These are phyloP conservation scores for Mortierella sp. DNA, from an alignment of 371 early-diverging fungal species.

Conservation along the genomic window DNA sequence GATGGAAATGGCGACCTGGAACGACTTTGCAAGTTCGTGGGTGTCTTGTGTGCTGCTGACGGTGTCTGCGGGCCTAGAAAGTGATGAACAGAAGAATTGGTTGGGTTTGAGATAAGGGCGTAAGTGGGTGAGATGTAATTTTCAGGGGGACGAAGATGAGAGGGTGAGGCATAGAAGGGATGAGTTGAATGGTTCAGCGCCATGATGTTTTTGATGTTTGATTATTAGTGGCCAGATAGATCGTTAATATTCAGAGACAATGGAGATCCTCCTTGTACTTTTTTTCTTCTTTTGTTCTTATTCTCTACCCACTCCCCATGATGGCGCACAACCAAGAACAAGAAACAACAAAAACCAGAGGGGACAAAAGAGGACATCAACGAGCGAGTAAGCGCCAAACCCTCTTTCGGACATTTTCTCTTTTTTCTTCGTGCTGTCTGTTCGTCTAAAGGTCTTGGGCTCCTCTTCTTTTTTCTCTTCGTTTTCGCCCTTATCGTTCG, in stretches of 20 bases:
- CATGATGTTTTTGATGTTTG: not conserved
- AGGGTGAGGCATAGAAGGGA: not conserved
- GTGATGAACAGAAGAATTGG: not conserved
- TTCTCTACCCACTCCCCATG: no score
- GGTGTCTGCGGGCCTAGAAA: conserved; percentile 7
- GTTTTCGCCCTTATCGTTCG: not conserved
- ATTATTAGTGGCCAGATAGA: not conserved
- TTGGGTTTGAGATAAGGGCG: not conserved
- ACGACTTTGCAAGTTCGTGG: conserved; percentile 1
- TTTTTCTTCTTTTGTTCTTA: no score
- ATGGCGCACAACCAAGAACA: no score
- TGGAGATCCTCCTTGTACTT: not conserved
- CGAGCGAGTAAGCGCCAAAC: not conserved
- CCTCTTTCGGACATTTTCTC: not conserved
- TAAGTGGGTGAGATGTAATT: not conserved
- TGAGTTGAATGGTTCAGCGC: not conserved
- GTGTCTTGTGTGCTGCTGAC: not conserved
- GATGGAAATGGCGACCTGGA: conserved; percentile 10
- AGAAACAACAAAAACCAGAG: not conserved
- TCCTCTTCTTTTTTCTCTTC: not conserved
- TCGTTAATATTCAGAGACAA: not conserved
- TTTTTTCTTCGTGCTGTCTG: not conserved
- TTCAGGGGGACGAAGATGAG: not conserved
- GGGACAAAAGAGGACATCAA: not conserved
- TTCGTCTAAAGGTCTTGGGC: conserved; percentile 1